A percentile compares a stretch with the other conserved stretches of the same genome.
These are phyloP conservation scores for Xylaria telfairii DNA, from an alignment of 495 filamentous ascomycete species.

Conservation along the genomic window DNA sequence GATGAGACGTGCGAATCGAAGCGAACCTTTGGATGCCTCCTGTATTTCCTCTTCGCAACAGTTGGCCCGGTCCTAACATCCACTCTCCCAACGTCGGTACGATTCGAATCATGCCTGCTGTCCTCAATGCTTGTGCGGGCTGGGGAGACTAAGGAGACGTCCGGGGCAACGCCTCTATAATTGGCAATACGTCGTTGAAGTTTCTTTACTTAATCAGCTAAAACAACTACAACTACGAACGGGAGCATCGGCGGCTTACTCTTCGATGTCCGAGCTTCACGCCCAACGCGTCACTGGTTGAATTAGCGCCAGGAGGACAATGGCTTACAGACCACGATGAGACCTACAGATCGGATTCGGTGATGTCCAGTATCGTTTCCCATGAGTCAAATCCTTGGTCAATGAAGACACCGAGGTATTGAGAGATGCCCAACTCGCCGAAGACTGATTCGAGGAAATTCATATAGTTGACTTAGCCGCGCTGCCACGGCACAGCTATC, in stretches of 20 bases:
- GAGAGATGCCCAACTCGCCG: conserved; percentile 72
- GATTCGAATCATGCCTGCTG: conserved; percentile 38
- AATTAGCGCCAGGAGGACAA: conserved; percentile 14
- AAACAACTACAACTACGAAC: conserved; percentile 12
- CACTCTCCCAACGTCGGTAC: conserved; percentile 37
- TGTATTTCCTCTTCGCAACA: conserved; percentile 71
- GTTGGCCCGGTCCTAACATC: conserved; percentile 43
- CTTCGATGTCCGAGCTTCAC: conserved; percentile 81
- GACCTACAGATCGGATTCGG: conserved; percentile 77
- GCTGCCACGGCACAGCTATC: conserved; percentile 32
- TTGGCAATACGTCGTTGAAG: conserved; percentile 60
- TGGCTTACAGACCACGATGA: not conserved
- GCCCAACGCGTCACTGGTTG: conserved; percentile 64
- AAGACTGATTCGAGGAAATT: conserved; percentile 61
- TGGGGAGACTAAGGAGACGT: conserved; percentile 48
- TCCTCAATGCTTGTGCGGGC: conserved; percentile 49
- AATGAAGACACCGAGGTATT: conserved; percentile 72
- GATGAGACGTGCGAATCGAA: not conserved
- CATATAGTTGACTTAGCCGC: conserved; percentile 43
- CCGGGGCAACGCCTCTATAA: conserved; percentile 62
- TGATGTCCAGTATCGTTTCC: conserved; percentile 80
- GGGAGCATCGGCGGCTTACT: conserved; percentile 51
- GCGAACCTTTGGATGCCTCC: conserved; percentile 77
- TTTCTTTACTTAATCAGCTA: conserved; percentile 47
- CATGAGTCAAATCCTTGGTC: conserved; percentile 82